phyloP scores from a whole-genome alignment of 164 flowering plant species.

The Vitis amurensis region DNA sequence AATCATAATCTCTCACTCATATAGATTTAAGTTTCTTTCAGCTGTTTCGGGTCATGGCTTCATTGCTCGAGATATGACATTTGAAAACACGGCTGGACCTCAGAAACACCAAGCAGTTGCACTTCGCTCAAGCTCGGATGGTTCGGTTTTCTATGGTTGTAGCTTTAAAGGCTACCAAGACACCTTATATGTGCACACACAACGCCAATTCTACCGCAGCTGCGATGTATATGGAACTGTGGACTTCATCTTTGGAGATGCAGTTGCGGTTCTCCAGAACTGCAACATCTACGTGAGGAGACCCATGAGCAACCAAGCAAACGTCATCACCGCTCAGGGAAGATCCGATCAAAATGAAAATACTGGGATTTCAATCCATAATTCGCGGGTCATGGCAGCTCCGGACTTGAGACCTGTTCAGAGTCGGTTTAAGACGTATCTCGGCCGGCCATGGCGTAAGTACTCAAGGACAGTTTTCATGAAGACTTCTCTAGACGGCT shows the following conservation, averaged over 20 bases:
- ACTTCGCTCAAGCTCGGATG: constrained; percentile 49
- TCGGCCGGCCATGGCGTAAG: constrained; percentile 63
- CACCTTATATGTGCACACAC: constrained; percentile 52
- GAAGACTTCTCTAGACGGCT: constrained; percentile 35
- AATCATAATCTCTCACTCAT: not conserved
- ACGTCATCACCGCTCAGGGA: constrained; percentile 61
- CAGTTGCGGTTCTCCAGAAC: constrained; percentile 44
- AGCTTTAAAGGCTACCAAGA: constrained; percentile 67
- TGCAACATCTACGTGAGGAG: constrained; percentile 44
- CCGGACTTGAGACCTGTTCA: constrained; percentile 16
- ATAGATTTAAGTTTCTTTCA: constrained; percentile 8
- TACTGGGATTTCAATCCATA: constrained; percentile 57
- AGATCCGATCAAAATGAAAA: constrained; percentile 45
- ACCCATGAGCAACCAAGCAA: constrained; percentile 39
- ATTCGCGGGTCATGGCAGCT: constrained; percentile 29
- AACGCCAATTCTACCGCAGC: constrained; percentile 61
- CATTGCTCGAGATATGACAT: constrained; percentile 52
- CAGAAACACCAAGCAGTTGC: constrained; percentile 66
- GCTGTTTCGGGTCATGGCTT: constrained; percentile 51
- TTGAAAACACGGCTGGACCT: constrained; percentile 68
- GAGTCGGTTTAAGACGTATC: constrained; percentile 26
- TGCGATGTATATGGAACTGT: constrained; percentile 59
- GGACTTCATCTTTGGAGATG: constrained; percentile 69
- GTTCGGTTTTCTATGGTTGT: constrained; percentile 50
- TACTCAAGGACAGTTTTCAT: constrained; percentile 61